Base-by-base conservation (phyloP, 805 yeast species). In the Metschnikowia gelsemii region DNA sequence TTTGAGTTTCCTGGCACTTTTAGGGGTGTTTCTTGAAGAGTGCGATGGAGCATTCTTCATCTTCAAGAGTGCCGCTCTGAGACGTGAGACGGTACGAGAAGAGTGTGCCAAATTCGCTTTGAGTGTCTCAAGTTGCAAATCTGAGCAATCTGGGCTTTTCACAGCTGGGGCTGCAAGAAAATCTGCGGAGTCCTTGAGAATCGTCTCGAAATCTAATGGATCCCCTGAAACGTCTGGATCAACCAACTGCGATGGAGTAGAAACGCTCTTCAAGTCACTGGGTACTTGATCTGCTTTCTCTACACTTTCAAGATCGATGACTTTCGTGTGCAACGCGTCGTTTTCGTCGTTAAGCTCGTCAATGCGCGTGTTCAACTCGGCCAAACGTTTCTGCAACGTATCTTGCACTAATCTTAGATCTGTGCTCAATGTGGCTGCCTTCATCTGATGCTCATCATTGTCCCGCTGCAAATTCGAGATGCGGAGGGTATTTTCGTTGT, bases 311-410 rank as follows among this genome's bases (percentile, higher is more conserved):
- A 47, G 13, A 20, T 42, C 40, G 43, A 57, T 35, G 14, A 66
- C 38, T 37, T 72, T 66, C 46, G 65, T 58, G 53, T 73, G 78
- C 40, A 83, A 64, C 17, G 68, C 67, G 49, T 81, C 85, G 59
- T 84, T 84, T 55, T 82, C 89, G 52, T 82, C 84, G 56, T 84
- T 84, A 46, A 84, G 63, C 35, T 77, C 82, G 23, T 72, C 73
- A 34, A 83, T 76, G 34, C 77, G 73, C 3, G 58, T 59, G 50
- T 72, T 78, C 43, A 82, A 62, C 13, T 72, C 79, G 21, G 61
- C 62, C 6, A 79, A 51, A 42, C 81, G 81, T 22, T 57, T 52
- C 11, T 61, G 58, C 24, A 70, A 63, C 14, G 67, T 55, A 1
- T 47, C 43, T 29, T 72, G 70, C 12, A 69, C 61, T 24, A 60